Base-by-base conservation (phyloP, 495 filamentous ascomycete genomes). In the Hypoxylon perforatum region DNA sequence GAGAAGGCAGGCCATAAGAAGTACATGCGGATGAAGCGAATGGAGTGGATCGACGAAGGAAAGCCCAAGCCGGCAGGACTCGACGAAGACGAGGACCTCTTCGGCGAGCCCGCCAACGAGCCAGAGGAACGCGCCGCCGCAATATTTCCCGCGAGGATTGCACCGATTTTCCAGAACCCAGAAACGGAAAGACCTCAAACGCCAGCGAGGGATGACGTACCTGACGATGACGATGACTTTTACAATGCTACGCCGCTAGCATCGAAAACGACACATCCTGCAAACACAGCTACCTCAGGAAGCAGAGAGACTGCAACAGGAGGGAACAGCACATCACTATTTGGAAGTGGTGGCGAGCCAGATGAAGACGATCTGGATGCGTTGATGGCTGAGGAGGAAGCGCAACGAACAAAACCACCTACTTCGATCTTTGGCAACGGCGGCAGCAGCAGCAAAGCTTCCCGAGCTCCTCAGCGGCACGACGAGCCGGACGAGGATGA, bases 1-100 rank as follows among this genome's bases (percentile, higher is more conserved):
- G 96, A 99, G 76, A 97, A 96, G 77, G 78, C 93, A 3, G 95
- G 95, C 1, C 95, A 98, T 75, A 91, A 88, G 36, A 92, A 91
- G 54, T 83, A 84, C 10, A 89, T 92, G 83, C 83, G 90, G 57
- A 86, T 85, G 69, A 88, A 89, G 71, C 75, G 84, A 23, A 67
- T 77, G 39, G 74, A 79, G 50, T 98, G 94, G 94, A 96, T 98
- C 57, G 86, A 93, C 64, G 93, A 96, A 73, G 86, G 80, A 28
- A 90, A 77, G 62, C 79, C 81, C 0, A 87, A 80, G 22, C 71
- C 82, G 2, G 64, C 77, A 5, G 77, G 80, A 3, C 78, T 83
- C 1, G 84, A 87, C 46, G 73, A 77, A 0, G 79, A 78, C 0
- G 83, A 85, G 1, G 73, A 73, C 12, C 60, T 69, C 9, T 70